phyloP scores from a whole-genome alignment of 768 basidiomycete species.

The Hygrophorus russula region DNA sequence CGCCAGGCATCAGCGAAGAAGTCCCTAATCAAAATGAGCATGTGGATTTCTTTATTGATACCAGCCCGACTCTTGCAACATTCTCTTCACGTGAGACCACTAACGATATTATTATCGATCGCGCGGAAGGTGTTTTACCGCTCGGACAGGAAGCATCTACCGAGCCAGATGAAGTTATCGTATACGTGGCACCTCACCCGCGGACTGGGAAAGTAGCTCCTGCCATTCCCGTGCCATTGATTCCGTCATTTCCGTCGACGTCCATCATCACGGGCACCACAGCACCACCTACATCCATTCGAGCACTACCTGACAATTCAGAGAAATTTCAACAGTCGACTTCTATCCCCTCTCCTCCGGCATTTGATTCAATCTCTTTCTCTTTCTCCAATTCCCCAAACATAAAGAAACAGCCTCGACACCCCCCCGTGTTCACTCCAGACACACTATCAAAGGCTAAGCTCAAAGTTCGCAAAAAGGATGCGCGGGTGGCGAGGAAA shows the following conservation, averaged over 20 bases:
- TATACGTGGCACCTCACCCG: slow-evolving; percentile 70
- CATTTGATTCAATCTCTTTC: slow-evolving; percentile 13
- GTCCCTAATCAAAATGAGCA: slow-evolving; percentile 9
- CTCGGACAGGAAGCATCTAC: slow-evolving; percentile 10
- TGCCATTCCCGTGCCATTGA: slow-evolving; percentile 3
- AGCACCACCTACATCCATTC: neutral
- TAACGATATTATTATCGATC: neutral
- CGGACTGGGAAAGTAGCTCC: slow-evolving; percentile 19
- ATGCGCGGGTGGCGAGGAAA: slow-evolving; percentile 14
- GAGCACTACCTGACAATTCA: too few relatives aligned
- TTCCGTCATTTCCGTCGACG: slow-evolving; percentile 7
- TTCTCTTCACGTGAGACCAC: neutral
- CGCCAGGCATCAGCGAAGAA: neutral
- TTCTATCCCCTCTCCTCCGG: slow-evolving; percentile 1
- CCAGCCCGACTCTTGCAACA: neutral
- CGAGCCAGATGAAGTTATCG: slow-evolving; percentile 59
- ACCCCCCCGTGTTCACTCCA: slow-evolving; percentile 19
- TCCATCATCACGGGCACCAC: slow-evolving; percentile 19
- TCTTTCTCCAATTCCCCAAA: slow-evolving; percentile 7
- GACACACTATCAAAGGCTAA: slow-evolving; percentile 14
- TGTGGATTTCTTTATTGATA: slow-evolving; percentile 20
- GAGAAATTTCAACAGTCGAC: neutral
- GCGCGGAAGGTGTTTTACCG: slow-evolving; percentile 10
- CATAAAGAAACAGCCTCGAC: slow-evolving; percentile 7
- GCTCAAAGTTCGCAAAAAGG: slow-evolving; percentile 13